A percentile compares a stretch with the other conserved stretches of the same genome.
Evolutionary conservation across 2,329 filamentous ascomycete genomes (phyloP).

Genomic region (Leptosphaerulina australis): DNA sequence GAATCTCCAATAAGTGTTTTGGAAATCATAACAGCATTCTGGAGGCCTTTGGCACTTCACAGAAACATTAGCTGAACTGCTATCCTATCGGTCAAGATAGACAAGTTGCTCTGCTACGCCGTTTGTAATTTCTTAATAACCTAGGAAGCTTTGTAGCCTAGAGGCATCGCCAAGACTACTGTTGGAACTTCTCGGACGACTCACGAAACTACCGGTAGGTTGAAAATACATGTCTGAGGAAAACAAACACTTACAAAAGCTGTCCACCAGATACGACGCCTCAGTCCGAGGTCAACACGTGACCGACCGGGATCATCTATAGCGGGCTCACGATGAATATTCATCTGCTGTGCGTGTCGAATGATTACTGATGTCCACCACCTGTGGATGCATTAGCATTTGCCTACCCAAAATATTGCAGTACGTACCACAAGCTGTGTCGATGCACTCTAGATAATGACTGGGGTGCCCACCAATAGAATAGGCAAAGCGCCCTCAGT

Average conservation of each 20-base stretch:
- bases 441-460: slow-evolving; percentile 26
- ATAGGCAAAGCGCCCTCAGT: slow-evolving; percentile 27
- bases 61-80: too few relatives aligned
- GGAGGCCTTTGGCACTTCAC: too few relatives aligned
- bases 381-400: slow-evolving; percentile 10
- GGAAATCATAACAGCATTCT: neutral
- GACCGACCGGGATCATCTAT: slow-evolving; percentile 16
- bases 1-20: neutral
- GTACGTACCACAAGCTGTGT: slow-evolving; percentile 18
- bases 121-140: too few relatives aligned
- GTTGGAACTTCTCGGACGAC: too few relatives aligned
- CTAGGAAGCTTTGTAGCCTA: too few relatives aligned
- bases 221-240: neutral
- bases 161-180: too few relatives aligned
- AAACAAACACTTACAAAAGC: slow-evolving; percentile 24
- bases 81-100: too few relatives aligned
- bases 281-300: slow-evolving; percentile 22
- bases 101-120: too few relatives aligned
- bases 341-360: slow-evolving; percentile 32
- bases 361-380: slow-evolving; percentile 34
- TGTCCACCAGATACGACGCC: slow-evolving; percentile 33
- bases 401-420: neutral
- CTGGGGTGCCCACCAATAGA: slow-evolving; percentile 34
- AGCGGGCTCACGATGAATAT: slow-evolving; percentile 28
- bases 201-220: too few relatives aligned